Evolutionary conservation across 495 filamentous ascomycete genomes (phyloP).

Genomic region (Staphylotrichum longicolle): DNA sequence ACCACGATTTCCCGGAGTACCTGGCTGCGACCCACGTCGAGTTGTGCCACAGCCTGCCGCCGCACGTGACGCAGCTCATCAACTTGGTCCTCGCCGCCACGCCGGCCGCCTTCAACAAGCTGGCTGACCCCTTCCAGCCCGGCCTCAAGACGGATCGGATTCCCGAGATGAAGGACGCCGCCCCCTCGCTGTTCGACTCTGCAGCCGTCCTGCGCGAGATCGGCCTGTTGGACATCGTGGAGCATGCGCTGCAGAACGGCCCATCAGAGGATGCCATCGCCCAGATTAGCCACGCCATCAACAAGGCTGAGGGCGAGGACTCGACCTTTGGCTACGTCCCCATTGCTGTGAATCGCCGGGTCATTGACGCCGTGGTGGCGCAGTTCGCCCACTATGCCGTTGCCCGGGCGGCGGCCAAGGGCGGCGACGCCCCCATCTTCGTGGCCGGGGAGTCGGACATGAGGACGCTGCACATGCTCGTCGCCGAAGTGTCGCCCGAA

Average conservation of each 20-base stretch:
- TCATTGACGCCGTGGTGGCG: conserved; percentile 79
- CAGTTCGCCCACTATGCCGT: conserved; percentile 76
- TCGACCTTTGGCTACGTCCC: conserved; percentile 62
- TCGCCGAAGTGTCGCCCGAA: conserved; percentile 69
- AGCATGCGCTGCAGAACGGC: conserved; percentile 59
- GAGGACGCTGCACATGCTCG: conserved; percentile 69
- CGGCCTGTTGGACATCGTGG: conserved; percentile 65
- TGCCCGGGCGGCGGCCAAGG: conserved; percentile 53
- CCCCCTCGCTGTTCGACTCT: conserved; percentile 61
- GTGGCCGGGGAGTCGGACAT: conserved; percentile 67
- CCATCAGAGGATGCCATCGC: conserved; percentile 66
- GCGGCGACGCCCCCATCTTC: conserved; percentile 57
- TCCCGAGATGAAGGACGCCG: conserved; percentile 69
- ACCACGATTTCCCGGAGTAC: conserved; percentile 94
- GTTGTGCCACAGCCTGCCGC: conserved; percentile 81
- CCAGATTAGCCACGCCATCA: conserved; percentile 66
- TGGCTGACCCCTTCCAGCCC: conserved; percentile 75
- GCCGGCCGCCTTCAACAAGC: conserved; percentile 69
- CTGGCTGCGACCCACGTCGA: conserved; percentile 81
- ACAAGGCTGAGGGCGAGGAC: conserved; percentile 50
- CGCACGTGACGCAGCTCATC: conserved; percentile 81
- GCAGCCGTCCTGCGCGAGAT: conserved; percentile 54
- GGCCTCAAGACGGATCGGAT: conserved; percentile 79
- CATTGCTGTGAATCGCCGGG: conserved; percentile 63
- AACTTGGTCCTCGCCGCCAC: conserved; percentile 86